Evolutionary conservation across 495 filamentous ascomycete species (phyloP).

Genomic region (Penicillium daleae): DNA sequence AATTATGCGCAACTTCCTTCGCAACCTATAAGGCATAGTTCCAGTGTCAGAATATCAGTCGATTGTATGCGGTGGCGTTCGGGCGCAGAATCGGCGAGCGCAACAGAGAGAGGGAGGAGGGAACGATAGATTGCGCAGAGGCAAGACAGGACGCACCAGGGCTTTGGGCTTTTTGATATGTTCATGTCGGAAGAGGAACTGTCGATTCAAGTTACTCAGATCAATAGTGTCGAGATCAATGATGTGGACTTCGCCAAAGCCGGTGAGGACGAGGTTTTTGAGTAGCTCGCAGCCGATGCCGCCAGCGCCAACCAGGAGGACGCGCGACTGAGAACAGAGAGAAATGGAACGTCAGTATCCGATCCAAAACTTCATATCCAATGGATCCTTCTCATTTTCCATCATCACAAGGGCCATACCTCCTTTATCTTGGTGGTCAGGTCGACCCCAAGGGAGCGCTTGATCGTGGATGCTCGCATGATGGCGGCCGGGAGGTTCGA

Average conservation of each 20-base stretch:
- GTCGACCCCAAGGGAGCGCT: constrained; percentile 64
- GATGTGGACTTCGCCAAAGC: constrained; percentile 93
- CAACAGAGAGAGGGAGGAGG: constrained; percentile 17
- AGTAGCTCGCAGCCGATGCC: constrained; percentile 97
- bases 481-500: constrained; percentile 34
- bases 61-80: background rate
- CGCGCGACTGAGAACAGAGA: constrained; percentile 64
- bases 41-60: constrained; percentile 25
- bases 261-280: constrained; percentile 92
- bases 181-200: constrained; percentile 96
- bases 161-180: constrained; percentile 99
- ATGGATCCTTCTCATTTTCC: background rate
- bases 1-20: constrained; percentile 87
- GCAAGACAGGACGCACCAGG: constrained; percentile 62
- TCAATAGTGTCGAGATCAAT: constrained; percentile 99
- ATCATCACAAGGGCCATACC: constrained; percentile 44
- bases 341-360: constrained; percentile 22
- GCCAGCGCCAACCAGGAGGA: constrained; percentile 93
- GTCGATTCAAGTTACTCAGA: constrained; percentile 94
- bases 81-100: constrained; percentile 6
- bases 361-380: background rate
- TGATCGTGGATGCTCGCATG: constrained; percentile 58
- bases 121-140: constrained; percentile 2
- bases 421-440: constrained; percentile 66
- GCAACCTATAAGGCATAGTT: constrained; percentile 67